These are phyloP conservation scores for Tagetes patula DNA, from an alignment of 129 eudicot genomes.

Conservation along the genomic window DNA sequence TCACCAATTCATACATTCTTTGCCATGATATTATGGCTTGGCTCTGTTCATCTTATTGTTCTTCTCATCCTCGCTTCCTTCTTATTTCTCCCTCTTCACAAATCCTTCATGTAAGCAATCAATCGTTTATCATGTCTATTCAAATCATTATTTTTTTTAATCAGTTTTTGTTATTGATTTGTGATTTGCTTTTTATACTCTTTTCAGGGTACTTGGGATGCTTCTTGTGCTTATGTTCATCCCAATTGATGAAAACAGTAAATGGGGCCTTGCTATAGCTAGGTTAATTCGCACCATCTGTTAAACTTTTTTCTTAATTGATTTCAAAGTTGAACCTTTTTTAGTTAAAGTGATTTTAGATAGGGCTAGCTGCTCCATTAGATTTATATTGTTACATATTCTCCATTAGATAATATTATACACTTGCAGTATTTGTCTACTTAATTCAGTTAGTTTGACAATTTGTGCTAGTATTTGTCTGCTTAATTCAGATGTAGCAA, in stretches of 20 bases:
- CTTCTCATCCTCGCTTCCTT: slow-evolving; percentile 47
- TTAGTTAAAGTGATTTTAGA: background rate
- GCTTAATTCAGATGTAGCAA: background rate
- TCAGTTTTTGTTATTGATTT: background rate
- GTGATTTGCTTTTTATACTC: slow-evolving; percentile 10
- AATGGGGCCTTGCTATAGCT: slow-evolving; percentile 65
- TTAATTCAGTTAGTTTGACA: background rate
- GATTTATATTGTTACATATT: background rate
- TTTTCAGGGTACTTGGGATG: slow-evolving; percentile 65
- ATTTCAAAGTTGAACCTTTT: too few species aligned
- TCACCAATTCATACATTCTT: slow-evolving; percentile 41
- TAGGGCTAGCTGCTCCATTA: slow-evolving; percentile 9
- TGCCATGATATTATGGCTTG: slow-evolving; percentile 67
- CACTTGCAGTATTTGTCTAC: slow-evolving; percentile 1
- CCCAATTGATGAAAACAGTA: slow-evolving; percentile 72
- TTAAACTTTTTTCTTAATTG: too few species aligned
- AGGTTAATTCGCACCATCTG: slow-evolving; percentile 40
- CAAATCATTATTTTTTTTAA: too few species aligned
- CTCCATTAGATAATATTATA: background rate
- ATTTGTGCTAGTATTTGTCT: background rate
- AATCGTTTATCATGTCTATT: background rate
- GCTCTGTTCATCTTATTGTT: slow-evolving; percentile 56
- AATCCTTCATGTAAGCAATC: slow-evolving; percentile 50
- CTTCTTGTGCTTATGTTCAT: slow-evolving; percentile 57
- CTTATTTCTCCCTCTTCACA: slow-evolving; percentile 56